Evolutionary conservation across 768 basidiomycete genomes (phyloP).

Genomic region (Tylopilus vinaceipallidus): DNA sequence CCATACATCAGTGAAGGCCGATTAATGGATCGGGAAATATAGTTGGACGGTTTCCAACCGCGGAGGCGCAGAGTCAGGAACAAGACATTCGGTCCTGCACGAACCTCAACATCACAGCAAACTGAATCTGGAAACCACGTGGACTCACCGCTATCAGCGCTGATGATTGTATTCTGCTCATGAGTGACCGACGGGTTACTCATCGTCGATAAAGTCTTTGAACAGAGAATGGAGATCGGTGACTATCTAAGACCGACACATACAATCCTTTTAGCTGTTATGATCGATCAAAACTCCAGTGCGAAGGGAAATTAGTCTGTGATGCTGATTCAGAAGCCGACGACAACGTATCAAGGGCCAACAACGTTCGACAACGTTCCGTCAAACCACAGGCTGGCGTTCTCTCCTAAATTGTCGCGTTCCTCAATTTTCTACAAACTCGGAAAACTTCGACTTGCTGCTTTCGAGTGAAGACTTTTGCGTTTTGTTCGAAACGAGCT

Average conservation of each 20-base stretch:
- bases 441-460: too few relatives aligned
- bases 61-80: background rate
- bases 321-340: background rate
- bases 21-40: background rate
- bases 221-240: background rate
- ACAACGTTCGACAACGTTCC: background rate
- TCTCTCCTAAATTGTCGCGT: background rate
- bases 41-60: background rate
- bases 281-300: background rate
- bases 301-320: background rate
- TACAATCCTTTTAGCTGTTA: too few relatives aligned
- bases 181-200: too few relatives aligned
- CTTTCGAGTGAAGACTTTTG: too few relatives aligned
- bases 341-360: background rate
- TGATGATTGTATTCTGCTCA: background rate
- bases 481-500: too few relatives aligned
- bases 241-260: background rate
- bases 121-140: background rate
- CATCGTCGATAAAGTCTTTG: background rate
- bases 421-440: background rate
- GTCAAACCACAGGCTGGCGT: too few relatives aligned
- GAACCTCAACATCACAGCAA: background rate
- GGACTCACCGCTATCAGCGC: background rate
- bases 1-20: too few relatives aligned
- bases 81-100: background rate